Base-by-base conservation (phyloP, 306 rosid genomes). In the Sesbania bispinosa region DNA sequence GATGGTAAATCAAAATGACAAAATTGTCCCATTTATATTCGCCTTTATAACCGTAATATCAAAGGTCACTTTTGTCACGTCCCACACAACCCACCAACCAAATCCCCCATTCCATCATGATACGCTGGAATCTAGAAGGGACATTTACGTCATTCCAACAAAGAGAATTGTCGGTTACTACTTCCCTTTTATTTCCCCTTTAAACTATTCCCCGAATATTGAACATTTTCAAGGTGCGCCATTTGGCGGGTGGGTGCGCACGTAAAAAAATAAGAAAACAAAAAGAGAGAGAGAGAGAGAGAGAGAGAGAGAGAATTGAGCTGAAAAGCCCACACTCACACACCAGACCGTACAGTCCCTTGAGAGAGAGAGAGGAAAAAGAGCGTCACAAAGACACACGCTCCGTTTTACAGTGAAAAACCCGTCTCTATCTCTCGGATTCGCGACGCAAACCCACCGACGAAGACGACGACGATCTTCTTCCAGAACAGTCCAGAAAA, bases 241-340 rank as follows among this genome's bases (percentile, higher is more conserved):
- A 67, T 81, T 81, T 63, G 77, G 86, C 87, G 83, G 83, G 87
- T 77, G 55, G n/a, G n/a, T n/a, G n/a, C 53, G 46, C 73, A 54
- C 64, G 26, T 50, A 21, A 62, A 70, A 13, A 72, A 14, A 14
- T 4, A 6, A 35, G 16, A 33, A 54, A 19, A 14, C n/a, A 15
- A 60, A 19, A 32, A 15, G 2, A 35, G 5, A 21, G 30, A 13
- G 21, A 26, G 19, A 13, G 19, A 21, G 29, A 18, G 4, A 47
- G 11, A 26, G 27, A 11, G 19, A 21, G 29, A 16, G 7, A 15
- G 47, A 18, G 21, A 20, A 27, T 52, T 18, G 74, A 13, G 80
- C 45, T 64, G 23, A 62, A 71, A 74, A 66, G 24, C 53, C 68
- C 60, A n/a, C n/a, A n/a, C n/a, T n/a, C n/a, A n/a, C 47, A 73